These are phyloP conservation scores for Nakazawaea pomicola DNA, from an alignment of 805 yeast species.

Conservation along the genomic window DNA sequence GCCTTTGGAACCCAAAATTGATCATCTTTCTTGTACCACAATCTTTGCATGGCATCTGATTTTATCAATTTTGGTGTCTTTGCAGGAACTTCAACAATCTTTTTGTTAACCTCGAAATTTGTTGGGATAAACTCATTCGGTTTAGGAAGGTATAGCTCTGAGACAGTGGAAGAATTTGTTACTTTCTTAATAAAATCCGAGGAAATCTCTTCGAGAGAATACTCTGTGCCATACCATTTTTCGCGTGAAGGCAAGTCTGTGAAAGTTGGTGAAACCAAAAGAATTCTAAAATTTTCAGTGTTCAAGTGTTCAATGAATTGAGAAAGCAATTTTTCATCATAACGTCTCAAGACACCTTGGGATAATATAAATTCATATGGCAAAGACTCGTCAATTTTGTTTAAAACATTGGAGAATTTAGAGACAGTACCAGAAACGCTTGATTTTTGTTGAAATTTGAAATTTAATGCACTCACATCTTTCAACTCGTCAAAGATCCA, in stretches of 20 bases:
- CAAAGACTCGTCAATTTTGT: conserved; percentile 40
- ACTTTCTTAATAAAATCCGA: conserved; percentile 30
- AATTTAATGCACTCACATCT: conserved; percentile 61
- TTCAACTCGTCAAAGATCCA: conserved; percentile 79
- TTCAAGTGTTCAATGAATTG: conserved; percentile 45
- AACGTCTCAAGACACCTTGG: conserved; percentile 50
- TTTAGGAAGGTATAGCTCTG: conserved; percentile 54
- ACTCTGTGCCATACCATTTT: conserved; percentile 90
- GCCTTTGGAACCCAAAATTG: conserved; percentile 88
- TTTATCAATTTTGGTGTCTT: conserved; percentile 60
- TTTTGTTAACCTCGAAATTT: conserved; percentile 57
- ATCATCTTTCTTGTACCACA: conserved; percentile 92
- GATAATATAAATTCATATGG: conserved; percentile 66
- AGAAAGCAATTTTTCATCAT: conserved; percentile 47
- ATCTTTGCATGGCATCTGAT: conserved; percentile 43
- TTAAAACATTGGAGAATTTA: conserved; percentile 54
- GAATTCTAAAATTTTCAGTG: conserved; percentile 56
- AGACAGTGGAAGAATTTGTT: conserved; percentile 23
- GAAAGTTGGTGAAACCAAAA: conserved; percentile 48
- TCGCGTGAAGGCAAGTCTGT: conserved; percentile 50
- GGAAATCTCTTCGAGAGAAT: conserved; percentile 44
- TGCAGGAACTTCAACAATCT: conserved; percentile 31
- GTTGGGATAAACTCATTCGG: conserved; percentile 82
- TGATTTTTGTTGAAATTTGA: conserved; percentile 76
- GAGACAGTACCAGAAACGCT: conserved; percentile 73